phyloP scores from a whole-genome alignment of 2,329 filamentous ascomycete genomes.

The Colletotrichum sansevieriae region DNA sequence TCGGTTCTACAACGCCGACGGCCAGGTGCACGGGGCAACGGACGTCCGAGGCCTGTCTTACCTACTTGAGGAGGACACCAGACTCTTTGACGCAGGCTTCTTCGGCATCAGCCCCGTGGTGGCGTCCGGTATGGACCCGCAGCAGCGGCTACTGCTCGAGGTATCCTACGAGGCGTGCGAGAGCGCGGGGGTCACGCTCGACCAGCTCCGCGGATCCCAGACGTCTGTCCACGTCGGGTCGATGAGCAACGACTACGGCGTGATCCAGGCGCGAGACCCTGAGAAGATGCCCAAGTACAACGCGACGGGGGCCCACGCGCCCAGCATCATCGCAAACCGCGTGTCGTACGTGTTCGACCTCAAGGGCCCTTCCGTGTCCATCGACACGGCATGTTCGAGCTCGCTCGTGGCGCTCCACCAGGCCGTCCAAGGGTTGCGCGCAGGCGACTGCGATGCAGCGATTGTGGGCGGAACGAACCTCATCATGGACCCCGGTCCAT shows the following conservation, averaged over 20 bases:
- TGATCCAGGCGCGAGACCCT: slow-evolving; percentile 31
- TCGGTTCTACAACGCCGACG: too few relatives aligned
- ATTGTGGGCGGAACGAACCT: slow-evolving; percentile 47
- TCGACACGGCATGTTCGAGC: slow-evolving; percentile 45
- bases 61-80: too few relatives aligned
- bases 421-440: slow-evolving; percentile 43
- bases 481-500: slow-evolving; percentile 46
- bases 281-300: slow-evolving; percentile 45
- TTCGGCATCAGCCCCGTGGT: too few relatives aligned
- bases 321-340: slow-evolving; percentile 47
- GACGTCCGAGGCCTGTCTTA: too few relatives aligned
- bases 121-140: slow-evolving; percentile 35
- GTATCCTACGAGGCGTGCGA: slow-evolving; percentile 52
- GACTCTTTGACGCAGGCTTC: too few relatives aligned
- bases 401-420: slow-evolving; percentile 44
- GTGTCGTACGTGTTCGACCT: slow-evolving; percentile 50
- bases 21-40: too few relatives aligned
- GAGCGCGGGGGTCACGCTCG: slow-evolving; percentile 47
- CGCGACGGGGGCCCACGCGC: slow-evolving; percentile 43
- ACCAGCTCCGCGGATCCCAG: slow-evolving; percentile 45
- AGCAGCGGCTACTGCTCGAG: slow-evolving; percentile 50
- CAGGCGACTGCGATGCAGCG: slow-evolving; percentile 41
- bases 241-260: slow-evolving; percentile 48
- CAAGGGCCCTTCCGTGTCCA: slow-evolving; percentile 49
- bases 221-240: slow-evolving; percentile 49